A percentile compares a stretch with the other conserved stretches of the same genome.
These are phyloP conservation scores for Pythium plurisporium DNA, from an alignment of 352 stramenopile species.

Conservation along the genomic window DNA sequence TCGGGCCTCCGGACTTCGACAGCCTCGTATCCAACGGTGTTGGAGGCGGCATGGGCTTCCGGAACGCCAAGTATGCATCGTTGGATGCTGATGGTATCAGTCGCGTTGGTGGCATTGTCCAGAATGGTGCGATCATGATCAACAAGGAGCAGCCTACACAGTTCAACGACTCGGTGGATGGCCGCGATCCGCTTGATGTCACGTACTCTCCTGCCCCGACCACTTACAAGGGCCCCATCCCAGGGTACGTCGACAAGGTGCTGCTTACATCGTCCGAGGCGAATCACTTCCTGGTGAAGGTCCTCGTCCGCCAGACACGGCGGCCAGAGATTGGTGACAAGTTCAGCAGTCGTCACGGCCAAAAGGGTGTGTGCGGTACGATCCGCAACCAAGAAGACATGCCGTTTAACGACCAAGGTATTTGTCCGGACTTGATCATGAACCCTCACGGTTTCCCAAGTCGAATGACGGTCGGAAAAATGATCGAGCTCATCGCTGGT, in stretches of 20 bases:
- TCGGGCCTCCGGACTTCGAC: constrained; percentile 88
- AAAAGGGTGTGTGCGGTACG: constrained; percentile 98
- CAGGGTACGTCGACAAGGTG: constrained; percentile 98
- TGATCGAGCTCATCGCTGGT: constrained; percentile 99
- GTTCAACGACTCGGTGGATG: constrained; percentile 86
- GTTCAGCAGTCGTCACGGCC: constrained; percentile 91
- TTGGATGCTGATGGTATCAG: constrained; percentile 98
- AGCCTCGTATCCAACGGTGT: constrained; percentile 57
- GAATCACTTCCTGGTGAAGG: constrained; percentile 97
- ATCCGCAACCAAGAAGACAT: constrained; percentile 99
- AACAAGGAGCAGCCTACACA: constrained; percentile 95
- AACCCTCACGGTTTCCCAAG: constrained; percentile 99
- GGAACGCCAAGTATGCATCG: constrained; percentile 97
- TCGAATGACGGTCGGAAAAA: constrained; percentile 99
- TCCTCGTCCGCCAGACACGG: constrained; percentile 98
- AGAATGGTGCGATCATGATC: constrained; percentile 98
- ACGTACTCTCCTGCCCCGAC: constrained; percentile 86
- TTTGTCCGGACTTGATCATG: constrained; percentile 99
- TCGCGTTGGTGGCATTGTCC: constrained; percentile 92
- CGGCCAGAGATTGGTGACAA: constrained; percentile 99
- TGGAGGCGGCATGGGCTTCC: constrained; percentile 87
- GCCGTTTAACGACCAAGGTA: constrained; percentile 98
- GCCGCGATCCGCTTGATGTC: constrained; percentile 66
- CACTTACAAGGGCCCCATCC: constrained; percentile 94
- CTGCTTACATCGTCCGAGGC: constrained; percentile 98